Base-by-base conservation (phyloP, 805 yeast species). In the Starmerella bacillaris region DNA sequence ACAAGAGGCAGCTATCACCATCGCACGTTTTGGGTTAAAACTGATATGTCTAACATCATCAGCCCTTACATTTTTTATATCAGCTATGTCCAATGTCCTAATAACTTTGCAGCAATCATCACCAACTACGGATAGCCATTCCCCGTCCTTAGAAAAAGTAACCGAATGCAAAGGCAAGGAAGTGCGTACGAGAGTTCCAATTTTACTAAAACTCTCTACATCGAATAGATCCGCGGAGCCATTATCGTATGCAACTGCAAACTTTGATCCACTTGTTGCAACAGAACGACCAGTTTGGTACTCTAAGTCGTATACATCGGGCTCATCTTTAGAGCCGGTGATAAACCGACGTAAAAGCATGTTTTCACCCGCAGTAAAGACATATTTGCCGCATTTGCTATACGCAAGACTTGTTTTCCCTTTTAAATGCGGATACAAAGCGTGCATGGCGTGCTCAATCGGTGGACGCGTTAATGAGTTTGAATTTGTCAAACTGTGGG, bases 21-120 rank as follows among this genome's bases (percentile, higher is more conserved):
- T 27, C n/a, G 35, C 21, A 18, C 54, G 51, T 5, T 34, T 32
- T 2, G 59, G 59, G 39, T 51, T 51, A 42, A 51, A 58, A 14
- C 21, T 17, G n/a, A 69, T 57, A 43, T 65, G 70, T 37, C 62
- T 59, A 20, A 67, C 60, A 33, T 63, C 64, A 7, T 60, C 51
- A 37, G 63, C 58, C 41, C 63, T 65, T 6, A 70, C 51, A 7
- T 61, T 55, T 37, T 60, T 57, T 20, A 60, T 53, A 32, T 57
- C 52, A 5, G 61, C 47, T 6, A 55, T 46, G 34, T 63, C 62
- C 18, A 19, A 34, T 1, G 46, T 37, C 24, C 46, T 42, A n/a
- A 60, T 51, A 3, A 60, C 24, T 22, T 42, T 42, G 32, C 55
- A 33, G 18, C 24, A 21, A 27, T 57, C 61, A 36, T 58, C 58